Conservation (phyloP, 495 filamentous ascomycete species). For the Penicillium coffeae region DNA sequence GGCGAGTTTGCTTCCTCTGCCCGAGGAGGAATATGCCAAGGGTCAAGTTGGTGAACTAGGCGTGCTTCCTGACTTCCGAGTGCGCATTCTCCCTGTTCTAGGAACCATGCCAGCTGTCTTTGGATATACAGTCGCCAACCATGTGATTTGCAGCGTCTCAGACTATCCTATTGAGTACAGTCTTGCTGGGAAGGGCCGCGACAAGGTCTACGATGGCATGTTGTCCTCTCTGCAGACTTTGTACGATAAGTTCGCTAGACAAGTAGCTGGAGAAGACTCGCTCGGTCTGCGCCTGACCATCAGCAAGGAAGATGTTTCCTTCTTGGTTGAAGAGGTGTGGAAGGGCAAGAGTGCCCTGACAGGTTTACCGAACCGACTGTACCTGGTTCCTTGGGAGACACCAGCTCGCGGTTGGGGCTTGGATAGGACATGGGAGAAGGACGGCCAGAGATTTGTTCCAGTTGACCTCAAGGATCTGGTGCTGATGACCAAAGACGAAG, state of each 20-base stretch:
- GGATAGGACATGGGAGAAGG: conserved; percentile 37
- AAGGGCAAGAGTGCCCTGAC: conserved; percentile 78
- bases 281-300: conserved; percentile 73
- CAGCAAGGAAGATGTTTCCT: conserved; percentile 74
- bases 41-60: conserved; percentile 85
- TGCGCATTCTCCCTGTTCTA: conserved; percentile 88
- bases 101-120: conserved; percentile 98
- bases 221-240: conserved; percentile 65
- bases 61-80: conserved; percentile 85
- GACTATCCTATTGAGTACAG: conserved; percentile 85
- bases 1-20: conserved; percentile 78
- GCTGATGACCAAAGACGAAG: conserved; percentile 95
- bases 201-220: conserved; percentile 87
- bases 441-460: conserved; percentile 67
- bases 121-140: conserved; percentile 84
- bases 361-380: conserved; percentile 71
- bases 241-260: conserved; percentile 66
- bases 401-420: conserved; percentile 50
- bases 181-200: conserved; percentile 66
- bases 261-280: conserved; percentile 54
- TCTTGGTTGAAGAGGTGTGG: conserved; percentile 86
- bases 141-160: conserved; percentile 80
- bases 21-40: conserved; percentile 84
- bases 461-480: conserved; percentile 71
- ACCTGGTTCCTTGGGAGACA: conserved; percentile 69